Evolutionary conservation across 1,284 basidiomycete genomes (phyloP), one percentile per base, ranked within the genome.

Genomic region (Bondarzewia mesenterica): DNA sequence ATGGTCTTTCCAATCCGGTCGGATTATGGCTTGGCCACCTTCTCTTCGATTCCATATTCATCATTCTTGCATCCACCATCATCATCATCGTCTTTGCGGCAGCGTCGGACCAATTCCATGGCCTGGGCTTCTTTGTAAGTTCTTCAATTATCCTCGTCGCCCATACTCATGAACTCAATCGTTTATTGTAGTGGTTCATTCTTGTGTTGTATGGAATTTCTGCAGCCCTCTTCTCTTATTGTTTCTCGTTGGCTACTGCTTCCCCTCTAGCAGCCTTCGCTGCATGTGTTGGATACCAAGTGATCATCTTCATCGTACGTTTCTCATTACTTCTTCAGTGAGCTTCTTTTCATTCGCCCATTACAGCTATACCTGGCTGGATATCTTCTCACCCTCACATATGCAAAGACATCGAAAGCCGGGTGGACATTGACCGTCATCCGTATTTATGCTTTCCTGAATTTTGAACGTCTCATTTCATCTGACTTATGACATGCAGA

Each of bases 21-120:
- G 85, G 83, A 0, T 69, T 90, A 21, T 90, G 88, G 87, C 67
- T 89, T 2, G 88, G 88, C 0, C 88, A 91, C 63, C 70, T 89
- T 5, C 66, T 85, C 55, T 88, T 85, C 62, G 89, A 91, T 59
- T 69, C 79, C 0, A 74, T 85, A 4, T 75, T 77, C 54, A 72
- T 78, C 2, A 49, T 82, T 15, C 60, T 84, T 27, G 62, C 76
- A 15, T 71, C 84, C 1, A 80, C 80, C 0, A 64, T 85, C 40
- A 74, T 89, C 41, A 69, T 75, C 15, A 72, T 87, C 40, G 60
- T 89, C 8, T 85, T 83, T 54, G 78, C 78, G 2, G 63, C 65
- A 3, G 71, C 63, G 3, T 72, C 78, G 0, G 68, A 75, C 50
- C 80, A 88, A 55, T 89, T 92, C 61, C 70, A 79, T 51, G 85